Base-by-base conservation (phyloP, 768 basidiomycete genomes). In the Phlebiopsis gigantea region DNA sequence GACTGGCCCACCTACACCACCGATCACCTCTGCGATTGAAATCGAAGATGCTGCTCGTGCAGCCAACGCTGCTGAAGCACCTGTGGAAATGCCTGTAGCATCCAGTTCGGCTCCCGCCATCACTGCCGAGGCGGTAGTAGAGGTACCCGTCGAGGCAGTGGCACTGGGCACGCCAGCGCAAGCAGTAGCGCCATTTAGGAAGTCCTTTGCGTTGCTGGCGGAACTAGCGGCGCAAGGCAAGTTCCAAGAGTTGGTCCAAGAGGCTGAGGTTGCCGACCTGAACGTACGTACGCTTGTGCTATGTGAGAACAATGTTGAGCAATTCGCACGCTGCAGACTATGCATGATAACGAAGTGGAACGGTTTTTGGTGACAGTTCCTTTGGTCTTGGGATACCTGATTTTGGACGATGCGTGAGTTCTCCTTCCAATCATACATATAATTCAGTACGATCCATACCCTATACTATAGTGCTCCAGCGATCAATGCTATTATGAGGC, bases 1-100 rank as follows among this genome's bases (percentile, higher is more conserved):
- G 83, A 80, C 81, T 63, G 81, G 77, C 28, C 82, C 83, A 42
- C 82, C 81, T 5, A 86, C 85, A 1, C 85, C 85, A 44, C 85
- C 84, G 10, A 81, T 82, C 7, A 77, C 77, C 6, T 82, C 80
- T 14, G 77, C 76, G 10, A 70, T 75, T 47, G 84, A 86, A 66
- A 72, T 85, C 29, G 81, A 85, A 63, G 78, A 81, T 59, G 76
- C 76, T 19, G 75, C 67, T 6, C 61, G 60, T n/a, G 50, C 49
- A 6, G 26, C 62, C 9, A 59, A 58, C 8, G 53, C 64, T 21
- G 53, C 67, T 34, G 54, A 29, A 43, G 28, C 57, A 15, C 56
- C 52, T 25, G 52, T 22, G n/a, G 45, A 47, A 26, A 29, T 44
- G 22, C 31, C 57, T 21, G 17, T 31, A 4, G 17, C 59, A n/a